Conservation (phyloP, 164 flowering plant species). For the Amborella trichopoda region DNA sequence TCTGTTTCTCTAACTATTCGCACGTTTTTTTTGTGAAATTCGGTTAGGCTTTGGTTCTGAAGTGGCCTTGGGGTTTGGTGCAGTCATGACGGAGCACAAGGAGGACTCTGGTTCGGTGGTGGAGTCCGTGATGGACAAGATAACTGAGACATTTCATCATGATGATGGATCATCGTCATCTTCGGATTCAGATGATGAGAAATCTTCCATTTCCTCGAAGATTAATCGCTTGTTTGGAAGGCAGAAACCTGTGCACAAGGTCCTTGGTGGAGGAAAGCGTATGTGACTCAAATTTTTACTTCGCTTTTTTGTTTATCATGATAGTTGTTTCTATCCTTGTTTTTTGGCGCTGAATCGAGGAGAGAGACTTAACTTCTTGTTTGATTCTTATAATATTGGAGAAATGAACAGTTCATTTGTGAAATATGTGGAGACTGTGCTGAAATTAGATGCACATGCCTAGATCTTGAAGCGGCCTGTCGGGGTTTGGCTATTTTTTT, state of each 20-base stretch:
- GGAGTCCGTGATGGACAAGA: slow-evolving; percentile 52
- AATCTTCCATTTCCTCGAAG: slow-evolving; percentile 25
- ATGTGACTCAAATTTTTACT: slow-evolving; percentile 6
- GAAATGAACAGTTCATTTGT: no score
- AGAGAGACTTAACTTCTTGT: no score
- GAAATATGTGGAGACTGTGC: no score
- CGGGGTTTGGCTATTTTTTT: no score
- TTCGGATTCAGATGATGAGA: slow-evolving; percentile 19
- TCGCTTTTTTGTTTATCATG: not conserved
- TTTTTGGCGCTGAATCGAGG: no score
- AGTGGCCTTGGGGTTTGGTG: no score
- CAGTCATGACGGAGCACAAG: slow-evolving; percentile 14
- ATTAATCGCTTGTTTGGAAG: slow-evolving; percentile 56
- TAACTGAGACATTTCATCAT: slow-evolving; percentile 42
- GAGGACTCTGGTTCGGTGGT: slow-evolving; percentile 11
- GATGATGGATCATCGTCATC: slow-evolving; percentile 29
- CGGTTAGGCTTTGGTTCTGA: no score
- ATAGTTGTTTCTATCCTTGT: not conserved
- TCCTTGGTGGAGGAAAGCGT: slow-evolving; percentile 86
- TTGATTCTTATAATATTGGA: no score
- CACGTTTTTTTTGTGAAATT: no score
- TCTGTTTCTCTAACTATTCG: no score
- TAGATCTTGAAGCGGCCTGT: no score
- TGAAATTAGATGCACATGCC: no score
- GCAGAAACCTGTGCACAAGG: slow-evolving; percentile 63